Evolutionary conservation across 1,284 basidiomycete genomes (phyloP), one percentile per base, ranked within the genome.

Genomic region (Cutaneotrichosporon cavernicola): DNA sequence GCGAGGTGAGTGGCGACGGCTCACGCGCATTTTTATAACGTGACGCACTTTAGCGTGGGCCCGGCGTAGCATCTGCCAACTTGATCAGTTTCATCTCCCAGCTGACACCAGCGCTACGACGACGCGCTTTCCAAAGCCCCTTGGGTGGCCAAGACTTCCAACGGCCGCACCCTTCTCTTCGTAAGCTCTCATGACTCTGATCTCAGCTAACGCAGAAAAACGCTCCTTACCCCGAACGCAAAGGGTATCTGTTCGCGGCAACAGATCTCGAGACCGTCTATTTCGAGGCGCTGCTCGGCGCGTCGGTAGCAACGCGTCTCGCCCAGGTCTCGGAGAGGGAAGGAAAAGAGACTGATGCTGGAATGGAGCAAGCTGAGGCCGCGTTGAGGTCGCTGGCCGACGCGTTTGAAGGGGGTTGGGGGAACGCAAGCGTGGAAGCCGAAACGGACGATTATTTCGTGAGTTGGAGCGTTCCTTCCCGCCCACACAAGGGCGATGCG

Each of bases 241-340:
- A 69, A 26, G 72, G 75, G 7, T 78, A 76, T 51, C 57, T 76
- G 7, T 64, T 76, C 22, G 57, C 74, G 18, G 73, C 70, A 4
- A 76, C 74, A 1, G 71, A 76, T 46, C 70, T 76, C 9, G 51
- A 65, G 50, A 58, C 64, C 2, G 67, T 76, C 10, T 60, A 66
- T 22, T 70, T 71, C 22, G 74, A 76, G 58, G 60, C 66, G 13
- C 61, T 76, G 51, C 70, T 71, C 0, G 67, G 66, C 1, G 56
- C 72, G 6, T 62, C 68, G 2, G 55, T 76, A 2, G 67, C 70
- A 2, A 63, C 66, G 3, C 72, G 74, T 2, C 58, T 73, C 1
- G 51, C 36, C 1, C 53, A 64, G 50, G 56, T 71, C 21, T 30
- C 6, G 49, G 56, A 4, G 36, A 61, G 18, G 18, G 58, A 56